Percentiles rank a stretch among this genome's conserved stretches.
Evolutionary conservation across 176 grass and related monocot genomes (phyloP).

Genomic region (Carex parvula): DNA sequence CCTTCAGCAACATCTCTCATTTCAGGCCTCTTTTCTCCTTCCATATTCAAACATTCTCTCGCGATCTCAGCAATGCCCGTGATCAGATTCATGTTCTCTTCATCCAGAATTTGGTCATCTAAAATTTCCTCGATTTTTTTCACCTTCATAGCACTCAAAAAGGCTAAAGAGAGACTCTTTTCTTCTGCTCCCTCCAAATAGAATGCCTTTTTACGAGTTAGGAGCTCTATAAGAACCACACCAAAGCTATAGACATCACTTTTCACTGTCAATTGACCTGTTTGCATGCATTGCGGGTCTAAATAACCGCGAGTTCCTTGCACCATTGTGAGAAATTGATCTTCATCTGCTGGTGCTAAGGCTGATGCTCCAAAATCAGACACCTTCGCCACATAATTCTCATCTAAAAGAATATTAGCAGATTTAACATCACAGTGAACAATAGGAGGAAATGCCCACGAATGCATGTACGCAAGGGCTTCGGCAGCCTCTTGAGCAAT

Average conservation of each 20-base stretch:
- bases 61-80: background rate
- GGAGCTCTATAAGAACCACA: background rate
- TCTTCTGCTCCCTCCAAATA: background rate
- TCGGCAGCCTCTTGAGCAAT: constrained; percentile 15
- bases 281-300: constrained; percentile 7
- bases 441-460: background rate
- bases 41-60: background rate
- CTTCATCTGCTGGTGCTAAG: background rate
- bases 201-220: background rate
- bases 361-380: constrained; percentile 14
- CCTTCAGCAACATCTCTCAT: constrained; percentile 10
- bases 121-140: constrained; percentile 5
- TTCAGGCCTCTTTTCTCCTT: background rate
- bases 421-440: constrained; percentile 18
- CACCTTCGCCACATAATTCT: background rate
- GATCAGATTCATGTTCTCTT: background rate
- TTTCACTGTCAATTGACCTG: constrained; percentile 16
- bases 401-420: constrained; percentile 8
- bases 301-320: constrained; percentile 15
- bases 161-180: background rate
- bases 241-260: constrained; percentile 23
- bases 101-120: constrained; percentile 11
- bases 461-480: constrained; percentile 1
- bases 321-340: background rate
- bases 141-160: constrained; percentile 13